phyloP scores from a whole-genome alignment of 2,329 filamentous ascomycete genomes.

The Aureobasidium sp. region DNA sequence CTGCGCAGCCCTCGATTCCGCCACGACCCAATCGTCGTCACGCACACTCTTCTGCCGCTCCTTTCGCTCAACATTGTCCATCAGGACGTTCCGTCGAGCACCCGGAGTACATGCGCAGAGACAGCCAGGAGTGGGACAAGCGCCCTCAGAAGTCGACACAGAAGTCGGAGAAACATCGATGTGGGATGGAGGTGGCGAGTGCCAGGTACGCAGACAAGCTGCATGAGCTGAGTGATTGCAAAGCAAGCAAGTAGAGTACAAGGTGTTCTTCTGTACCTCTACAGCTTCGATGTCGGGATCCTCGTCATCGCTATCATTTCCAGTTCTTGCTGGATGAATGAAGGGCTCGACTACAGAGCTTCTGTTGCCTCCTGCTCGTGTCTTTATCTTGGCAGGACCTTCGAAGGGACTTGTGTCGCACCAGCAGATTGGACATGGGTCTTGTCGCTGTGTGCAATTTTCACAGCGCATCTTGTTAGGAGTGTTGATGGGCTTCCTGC shows the following conservation, averaged over 20 bases:
- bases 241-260: slow-evolving; percentile 50
- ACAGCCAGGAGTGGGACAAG: slow-evolving; percentile 4
- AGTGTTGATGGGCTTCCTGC: slow-evolving; percentile 47
- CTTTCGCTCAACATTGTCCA: background rate
- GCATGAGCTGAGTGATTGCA: slow-evolving; percentile 54
- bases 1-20: slow-evolving; percentile 1
- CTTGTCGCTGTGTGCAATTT: slow-evolving; percentile 37
- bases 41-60: slow-evolving; percentile 3
- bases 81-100: background rate
- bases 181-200: slow-evolving; percentile 19
- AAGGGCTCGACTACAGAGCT: background rate
- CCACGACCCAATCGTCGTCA: slow-evolving; percentile 3
- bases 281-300: background rate
- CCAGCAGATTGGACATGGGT: slow-evolving; percentile 36
- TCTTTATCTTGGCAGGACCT: slow-evolving; percentile 20
- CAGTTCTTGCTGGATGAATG: background rate
- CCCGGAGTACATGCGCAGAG: slow-evolving; percentile 10
- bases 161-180: background rate
- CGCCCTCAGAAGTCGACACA: background rate
- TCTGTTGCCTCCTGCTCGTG: slow-evolving; percentile 15
- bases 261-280: slow-evolving; percentile 21
- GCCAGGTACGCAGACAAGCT: slow-evolving; percentile 49
- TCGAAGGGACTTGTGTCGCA: slow-evolving; percentile 34
- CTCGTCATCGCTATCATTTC: background rate
- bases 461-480: slow-evolving; percentile 44